Evolutionary conservation across 73 alveolate genomes (phyloP).

Genomic region (Paramecium biaurelia): DNA sequence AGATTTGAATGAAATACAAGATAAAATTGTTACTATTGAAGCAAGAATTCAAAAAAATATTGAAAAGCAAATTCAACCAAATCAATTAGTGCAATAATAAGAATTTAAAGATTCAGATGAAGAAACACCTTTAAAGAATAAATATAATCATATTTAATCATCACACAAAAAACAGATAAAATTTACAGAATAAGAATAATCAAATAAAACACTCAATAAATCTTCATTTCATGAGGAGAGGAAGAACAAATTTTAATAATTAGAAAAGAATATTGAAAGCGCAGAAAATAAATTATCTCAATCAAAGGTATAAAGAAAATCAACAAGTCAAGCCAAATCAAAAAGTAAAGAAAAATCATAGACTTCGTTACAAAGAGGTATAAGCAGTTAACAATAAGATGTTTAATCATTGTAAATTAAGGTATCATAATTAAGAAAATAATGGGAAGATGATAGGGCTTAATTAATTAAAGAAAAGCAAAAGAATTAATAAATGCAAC

Average conservation of each 20-base stretch:
- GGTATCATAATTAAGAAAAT: slow-evolving; percentile 4
- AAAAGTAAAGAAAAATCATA: slow-evolving; percentile 41
- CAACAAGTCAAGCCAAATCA: background rate
- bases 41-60: slow-evolving; percentile 37
- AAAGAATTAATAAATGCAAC: background rate
- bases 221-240: background rate
- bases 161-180: background rate
- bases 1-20: background rate
- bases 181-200: background rate
- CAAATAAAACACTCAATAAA: background rate
- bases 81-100: background rate
- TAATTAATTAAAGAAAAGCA: slow-evolving; percentile 32
- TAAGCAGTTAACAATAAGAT: background rate
- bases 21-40: slow-evolving; percentile 1
- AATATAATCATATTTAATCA: background rate
- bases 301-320: background rate
- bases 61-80: background rate
- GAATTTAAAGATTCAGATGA: slow-evolving; percentile 33
- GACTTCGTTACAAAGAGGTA: background rate
- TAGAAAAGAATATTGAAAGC: slow-evolving; percentile 26
- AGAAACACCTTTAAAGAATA: slow-evolving; percentile 28
- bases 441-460: slow-evolving; percentile 35
- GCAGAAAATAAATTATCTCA: slow-evolving; percentile 38
- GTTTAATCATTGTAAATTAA: background rate
- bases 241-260: background rate